These are phyloP conservation scores for Leishmania lainsoni DNA, from an alignment of 208 protist species.

Conservation along the genomic window DNA sequence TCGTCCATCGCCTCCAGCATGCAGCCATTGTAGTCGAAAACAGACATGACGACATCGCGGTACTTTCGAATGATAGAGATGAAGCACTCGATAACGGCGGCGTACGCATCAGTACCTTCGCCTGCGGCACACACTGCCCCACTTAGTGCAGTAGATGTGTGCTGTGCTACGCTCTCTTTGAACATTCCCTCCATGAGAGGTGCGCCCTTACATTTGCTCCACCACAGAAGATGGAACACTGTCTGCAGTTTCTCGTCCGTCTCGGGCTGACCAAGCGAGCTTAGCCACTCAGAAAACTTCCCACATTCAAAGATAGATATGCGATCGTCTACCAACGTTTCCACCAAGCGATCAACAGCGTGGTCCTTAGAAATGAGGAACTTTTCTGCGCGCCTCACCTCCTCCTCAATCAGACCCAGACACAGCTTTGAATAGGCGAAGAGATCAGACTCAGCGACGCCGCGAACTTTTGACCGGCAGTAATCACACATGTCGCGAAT, in stretches of 20 bases:
- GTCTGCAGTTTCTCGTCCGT: conserved; percentile 14
- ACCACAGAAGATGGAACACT: conserved; percentile 33
- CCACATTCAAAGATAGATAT: conserved; percentile 17
- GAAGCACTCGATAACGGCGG: conserved; percentile 24
- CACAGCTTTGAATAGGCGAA: conserved; percentile 23
- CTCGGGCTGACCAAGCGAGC: conserved; percentile 6
- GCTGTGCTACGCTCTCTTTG: conserved; percentile 29
- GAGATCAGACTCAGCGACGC: conserved; percentile 10
- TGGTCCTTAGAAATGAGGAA: conserved; percentile 37
- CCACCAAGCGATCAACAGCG: conserved; percentile 27
- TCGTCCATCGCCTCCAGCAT: conserved; percentile 52
- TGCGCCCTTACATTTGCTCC: conserved; percentile 28
- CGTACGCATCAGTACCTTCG: conserved; percentile 17
- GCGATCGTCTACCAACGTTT: conserved; percentile 37
- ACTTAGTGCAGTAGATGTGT: conserved; percentile 13
- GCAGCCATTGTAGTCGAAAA: conserved; percentile 39
- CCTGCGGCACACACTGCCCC: conserved; percentile 6
- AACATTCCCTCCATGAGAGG: conserved; percentile 32
- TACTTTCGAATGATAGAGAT: conserved; percentile 26
- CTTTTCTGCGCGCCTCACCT: conserved; percentile 24
- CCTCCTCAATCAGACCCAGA: conserved; percentile 29
- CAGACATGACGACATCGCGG: conserved; percentile 19
- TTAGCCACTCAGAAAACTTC: conserved; percentile 13
- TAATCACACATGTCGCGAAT: conserved; percentile 35
- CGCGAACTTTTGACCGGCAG: conserved; percentile 23